phyloP scores from a whole-genome alignment of 2,329 filamentous ascomycete genomes.

The Sporothrix brasiliensis region DNA sequence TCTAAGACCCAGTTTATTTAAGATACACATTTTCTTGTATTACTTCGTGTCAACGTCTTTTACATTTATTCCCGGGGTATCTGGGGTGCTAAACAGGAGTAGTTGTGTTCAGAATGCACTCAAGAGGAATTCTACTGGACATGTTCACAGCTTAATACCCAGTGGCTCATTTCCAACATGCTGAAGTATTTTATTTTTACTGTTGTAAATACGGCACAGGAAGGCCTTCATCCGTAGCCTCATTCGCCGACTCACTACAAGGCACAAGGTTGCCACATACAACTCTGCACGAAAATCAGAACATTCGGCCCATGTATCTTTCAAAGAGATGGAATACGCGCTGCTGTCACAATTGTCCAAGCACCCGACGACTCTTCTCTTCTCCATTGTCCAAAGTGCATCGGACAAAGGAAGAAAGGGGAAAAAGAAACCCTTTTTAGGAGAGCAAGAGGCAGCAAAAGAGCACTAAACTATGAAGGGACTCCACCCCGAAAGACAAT shows the following conservation, averaged over 20 bases:
- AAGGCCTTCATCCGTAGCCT: no score
- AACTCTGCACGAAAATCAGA: not conserved
- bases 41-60: no score
- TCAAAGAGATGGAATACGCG: slow-evolving; percentile 8
- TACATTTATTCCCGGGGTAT: no score
- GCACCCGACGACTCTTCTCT: not conserved
- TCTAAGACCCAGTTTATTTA: slow-evolving; percentile 12
- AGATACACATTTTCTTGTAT: not conserved
- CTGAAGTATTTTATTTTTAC: no score
- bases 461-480: not conserved
- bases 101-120: no score
- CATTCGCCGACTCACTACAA: not conserved
- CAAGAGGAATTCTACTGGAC: no score
- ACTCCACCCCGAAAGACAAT: not conserved
- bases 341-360: slow-evolving; percentile 14
- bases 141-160: no score
- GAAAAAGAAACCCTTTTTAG: not conserved
- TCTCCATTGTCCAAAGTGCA: not conserved
- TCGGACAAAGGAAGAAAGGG: slow-evolving; percentile 2
- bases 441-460: not conserved
- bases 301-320: not conserved
- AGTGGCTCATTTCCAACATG: no score
- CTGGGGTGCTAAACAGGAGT: no score
- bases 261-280: not conserved
- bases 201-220: no score